Conservation (phyloP, 306 rosid species). For the Corylus avellana region DNA sequence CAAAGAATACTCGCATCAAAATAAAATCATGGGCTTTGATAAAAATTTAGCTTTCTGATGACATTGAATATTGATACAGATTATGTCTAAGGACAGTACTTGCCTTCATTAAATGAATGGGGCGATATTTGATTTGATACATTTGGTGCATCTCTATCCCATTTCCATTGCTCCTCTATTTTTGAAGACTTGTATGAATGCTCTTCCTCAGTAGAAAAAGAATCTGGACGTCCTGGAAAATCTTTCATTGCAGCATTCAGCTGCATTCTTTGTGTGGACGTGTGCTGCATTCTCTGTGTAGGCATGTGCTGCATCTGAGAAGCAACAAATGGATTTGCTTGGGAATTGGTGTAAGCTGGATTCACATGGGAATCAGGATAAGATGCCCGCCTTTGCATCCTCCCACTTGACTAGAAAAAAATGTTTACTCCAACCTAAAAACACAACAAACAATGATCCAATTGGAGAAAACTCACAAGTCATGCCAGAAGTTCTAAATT, state of each 20-base stretch:
- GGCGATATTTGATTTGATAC: neutral
- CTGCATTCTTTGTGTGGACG: too few relatives aligned
- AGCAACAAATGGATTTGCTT: conserved; percentile 1
- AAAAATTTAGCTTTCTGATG: too few relatives aligned
- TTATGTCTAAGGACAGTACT: conserved; percentile 18
- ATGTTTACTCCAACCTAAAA: neutral
- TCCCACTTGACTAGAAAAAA: conserved; percentile 6
- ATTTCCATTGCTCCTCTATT: neutral
- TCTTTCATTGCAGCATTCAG: conserved; percentile 17
- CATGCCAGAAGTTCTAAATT: neutral
- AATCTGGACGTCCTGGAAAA: conserved; percentile 15
- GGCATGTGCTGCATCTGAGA: conserved; percentile 3
- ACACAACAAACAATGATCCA: conserved; percentile 4
- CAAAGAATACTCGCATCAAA: too few relatives aligned
- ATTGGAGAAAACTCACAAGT: neutral
- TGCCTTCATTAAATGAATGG: conserved; percentile 29
- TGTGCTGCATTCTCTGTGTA: conserved; percentile 8
- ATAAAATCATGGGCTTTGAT: too few relatives aligned
- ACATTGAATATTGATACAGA: too few relatives aligned
- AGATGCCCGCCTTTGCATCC: conserved; percentile 11
- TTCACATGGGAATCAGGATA: conserved; percentile 1
- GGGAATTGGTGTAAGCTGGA: conserved; percentile 10
- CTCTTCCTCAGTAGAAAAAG: conserved; percentile 12
- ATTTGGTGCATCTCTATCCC: conserved; percentile 24
- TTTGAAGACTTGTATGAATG: conserved; percentile 10